Conservation (phyloP, 129 eudicot species). For the Lactuca sativa region DNA sequence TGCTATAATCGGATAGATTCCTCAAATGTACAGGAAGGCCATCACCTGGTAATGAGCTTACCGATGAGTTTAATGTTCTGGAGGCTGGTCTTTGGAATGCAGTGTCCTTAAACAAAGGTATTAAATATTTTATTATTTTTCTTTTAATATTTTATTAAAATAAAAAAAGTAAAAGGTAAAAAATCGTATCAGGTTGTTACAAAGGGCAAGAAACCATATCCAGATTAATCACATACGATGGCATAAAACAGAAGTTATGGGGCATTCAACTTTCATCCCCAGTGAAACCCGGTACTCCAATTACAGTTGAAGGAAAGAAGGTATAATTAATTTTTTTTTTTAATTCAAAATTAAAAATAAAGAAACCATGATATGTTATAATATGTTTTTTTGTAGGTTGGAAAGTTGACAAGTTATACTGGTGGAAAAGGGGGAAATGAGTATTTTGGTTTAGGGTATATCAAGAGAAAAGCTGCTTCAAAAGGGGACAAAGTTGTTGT, state of each 20-base stretch:
- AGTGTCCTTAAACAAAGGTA: constrained; percentile 76
- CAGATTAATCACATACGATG: constrained; percentile 87
- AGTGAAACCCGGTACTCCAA: constrained; percentile 63
- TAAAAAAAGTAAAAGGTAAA: not conserved
- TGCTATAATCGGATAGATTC: not conserved
- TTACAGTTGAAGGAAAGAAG: constrained; percentile 81
- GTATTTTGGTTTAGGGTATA: constrained; percentile 85
- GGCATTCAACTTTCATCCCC: constrained; percentile 66
- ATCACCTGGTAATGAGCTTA: constrained; percentile 82
- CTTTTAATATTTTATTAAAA: too few species aligned
- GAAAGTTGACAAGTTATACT: constrained; percentile 75
- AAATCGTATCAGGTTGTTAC: constrained; percentile 60
- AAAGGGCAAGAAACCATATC: constrained; percentile 94
- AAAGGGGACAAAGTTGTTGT: constrained; percentile 54
- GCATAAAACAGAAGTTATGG: constrained; percentile 81
- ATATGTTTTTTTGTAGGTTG: constrained; percentile 50
- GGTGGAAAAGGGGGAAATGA: constrained; percentile 43
- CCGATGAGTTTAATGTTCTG: constrained; percentile 78
- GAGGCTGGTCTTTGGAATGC: constrained; percentile 95
- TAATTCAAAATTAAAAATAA: not conserved
- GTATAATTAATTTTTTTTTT: constrained; percentile 27
- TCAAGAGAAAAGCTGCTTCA: constrained; percentile 65
- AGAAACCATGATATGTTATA: not conserved
- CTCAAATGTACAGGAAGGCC: constrained; percentile 68
- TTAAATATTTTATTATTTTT: not conserved